A percentile compares a stretch with the other conserved stretches of the same genome.
phyloP scores from a whole-genome alignment of 257 asterid species.

The Solanum tarijense region DNA sequence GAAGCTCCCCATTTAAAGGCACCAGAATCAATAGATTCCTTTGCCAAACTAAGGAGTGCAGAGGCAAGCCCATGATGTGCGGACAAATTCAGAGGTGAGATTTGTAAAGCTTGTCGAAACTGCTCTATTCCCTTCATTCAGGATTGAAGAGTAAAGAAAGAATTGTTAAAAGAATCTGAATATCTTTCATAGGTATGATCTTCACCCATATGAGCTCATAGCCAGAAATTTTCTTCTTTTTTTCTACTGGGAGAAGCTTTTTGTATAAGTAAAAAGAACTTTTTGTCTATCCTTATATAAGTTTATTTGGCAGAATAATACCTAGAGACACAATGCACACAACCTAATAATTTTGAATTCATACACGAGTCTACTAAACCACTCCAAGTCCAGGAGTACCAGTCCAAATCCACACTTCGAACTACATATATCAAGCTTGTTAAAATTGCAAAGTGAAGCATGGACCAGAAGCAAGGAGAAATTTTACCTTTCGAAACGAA shows the following conservation, averaged over 20 bases:
- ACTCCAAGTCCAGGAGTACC: background rate
- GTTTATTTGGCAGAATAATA: background rate
- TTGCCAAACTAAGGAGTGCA: conserved; percentile 77
- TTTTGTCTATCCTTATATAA: background rate
- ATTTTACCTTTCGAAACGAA: conserved; percentile 59
- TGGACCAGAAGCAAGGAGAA: background rate
- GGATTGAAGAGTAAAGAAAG: background rate
- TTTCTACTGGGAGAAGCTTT: background rate
- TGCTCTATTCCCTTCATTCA: conserved; percentile 67
- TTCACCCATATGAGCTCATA: background rate
- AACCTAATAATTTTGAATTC: background rate
- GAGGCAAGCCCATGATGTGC: conserved; percentile 89
- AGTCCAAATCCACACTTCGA: background rate
- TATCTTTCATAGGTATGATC: background rate
- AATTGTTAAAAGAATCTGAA: background rate
- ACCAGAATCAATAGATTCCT: conserved; percentile 64
- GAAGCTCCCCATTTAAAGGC: conserved; percentile 93
- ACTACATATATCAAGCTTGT: background rate
- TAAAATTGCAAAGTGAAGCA: background rate
- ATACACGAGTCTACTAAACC: background rate
- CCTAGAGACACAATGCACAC: background rate
- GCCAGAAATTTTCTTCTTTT: background rate
- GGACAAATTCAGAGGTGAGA: conserved; percentile 63
- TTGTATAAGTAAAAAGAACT: background rate
- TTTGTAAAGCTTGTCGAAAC: conserved; percentile 58